These are phyloP conservation scores for Mucor irregularis DNA, from an alignment of 371 early-diverging fungal species.

Conservation along the genomic window DNA sequence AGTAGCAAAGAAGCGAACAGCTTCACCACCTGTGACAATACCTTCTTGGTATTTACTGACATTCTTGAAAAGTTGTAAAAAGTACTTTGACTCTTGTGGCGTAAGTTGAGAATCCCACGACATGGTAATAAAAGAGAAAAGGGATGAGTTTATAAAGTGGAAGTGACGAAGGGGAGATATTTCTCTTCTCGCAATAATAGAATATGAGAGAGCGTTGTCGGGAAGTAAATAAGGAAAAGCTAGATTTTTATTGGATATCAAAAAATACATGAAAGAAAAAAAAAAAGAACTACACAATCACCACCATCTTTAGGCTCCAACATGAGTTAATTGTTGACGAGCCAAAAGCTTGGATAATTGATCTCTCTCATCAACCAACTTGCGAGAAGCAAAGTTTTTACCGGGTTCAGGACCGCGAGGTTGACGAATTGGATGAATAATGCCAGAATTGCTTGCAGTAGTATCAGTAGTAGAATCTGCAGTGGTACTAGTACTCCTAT, in stretches of 20 bases:
- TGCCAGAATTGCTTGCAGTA: background rate
- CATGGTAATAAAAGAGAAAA: slow-evolving; percentile 8
- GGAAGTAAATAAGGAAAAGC: too few species aligned
- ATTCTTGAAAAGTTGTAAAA: slow-evolving; percentile 63
- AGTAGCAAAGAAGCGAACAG: slow-evolving; percentile 83
- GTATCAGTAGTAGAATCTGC: background rate
- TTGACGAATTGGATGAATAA: slow-evolving; percentile 61
- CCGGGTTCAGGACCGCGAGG: slow-evolving; percentile 63
- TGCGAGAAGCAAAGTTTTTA: slow-evolving; percentile 50
- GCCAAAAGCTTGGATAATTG: slow-evolving; percentile 18
- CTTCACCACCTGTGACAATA: slow-evolving; percentile 72
- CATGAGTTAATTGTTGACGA: slow-evolving; percentile 21
- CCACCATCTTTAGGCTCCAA: slow-evolving; percentile 16
- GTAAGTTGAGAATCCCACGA: slow-evolving; percentile 55
- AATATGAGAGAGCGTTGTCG: too few species aligned
- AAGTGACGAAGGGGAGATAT: background rate
- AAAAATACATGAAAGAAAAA: too few species aligned
- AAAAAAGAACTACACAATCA: too few species aligned
- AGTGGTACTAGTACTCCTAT: slow-evolving; percentile 24
- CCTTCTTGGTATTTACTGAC: slow-evolving; percentile 67
- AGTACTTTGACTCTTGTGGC: slow-evolving; percentile 67
- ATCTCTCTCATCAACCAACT: slow-evolving; percentile 11
- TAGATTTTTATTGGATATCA: too few species aligned
- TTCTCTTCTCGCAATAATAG: too few species aligned
- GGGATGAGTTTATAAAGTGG: background rate